Base-by-base conservation (phyloP, 2,329 filamentous ascomycete genomes). In the Parasarocladium wereldwijsianum region DNA sequence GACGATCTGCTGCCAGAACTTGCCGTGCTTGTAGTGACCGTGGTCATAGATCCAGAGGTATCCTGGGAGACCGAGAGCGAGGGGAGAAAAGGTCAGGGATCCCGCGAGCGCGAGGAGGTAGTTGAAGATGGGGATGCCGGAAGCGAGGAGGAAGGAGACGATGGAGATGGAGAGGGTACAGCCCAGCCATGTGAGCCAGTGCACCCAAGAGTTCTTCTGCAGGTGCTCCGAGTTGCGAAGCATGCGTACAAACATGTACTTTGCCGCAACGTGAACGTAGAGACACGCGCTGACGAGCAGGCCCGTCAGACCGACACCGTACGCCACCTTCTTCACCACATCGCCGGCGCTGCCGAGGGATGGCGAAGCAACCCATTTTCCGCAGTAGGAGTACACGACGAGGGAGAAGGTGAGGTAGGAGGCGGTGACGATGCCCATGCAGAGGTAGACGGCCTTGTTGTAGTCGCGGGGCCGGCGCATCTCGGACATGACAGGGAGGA, bases 401-500 rank as follows among this genome's bases (percentile, higher is more conserved):
- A 76, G 52, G 24, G 59, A 61, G 43, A 75, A 71, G 18, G 61
- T 58, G 8, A 74, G 53, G 41, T 76, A 76, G 0, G 63, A 62
- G 0, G 60, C 56, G 1, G 62, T 65, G 4, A 72, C 67, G 30
- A 76, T 47, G 11, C 47, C 53, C 68, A 73, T 72, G 46, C 65
- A 70, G 10, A 63, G 47, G 41, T 63, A 73, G 0, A 76, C 54
- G 1, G 72, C 63, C 45, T 74, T 75, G 35, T 59, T 60, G 46
- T 67, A 77, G 38, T 75, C 66, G 13, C 54, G 55, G 0, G 72
- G 71, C 17, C 60, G 56, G 24, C 53, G 56, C 70, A 78, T 78
- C 50, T 78, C 74, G 0, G 64, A 67, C 31, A 77, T 76, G 34
- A 78, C 67, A 4, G 70, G 69, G 2, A 77, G 50, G 41, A 76